These are phyloP conservation scores for Xanthoparmelia taractica DNA, from an alignment of 495 filamentous ascomycete genomes.

Conservation along the genomic window DNA sequence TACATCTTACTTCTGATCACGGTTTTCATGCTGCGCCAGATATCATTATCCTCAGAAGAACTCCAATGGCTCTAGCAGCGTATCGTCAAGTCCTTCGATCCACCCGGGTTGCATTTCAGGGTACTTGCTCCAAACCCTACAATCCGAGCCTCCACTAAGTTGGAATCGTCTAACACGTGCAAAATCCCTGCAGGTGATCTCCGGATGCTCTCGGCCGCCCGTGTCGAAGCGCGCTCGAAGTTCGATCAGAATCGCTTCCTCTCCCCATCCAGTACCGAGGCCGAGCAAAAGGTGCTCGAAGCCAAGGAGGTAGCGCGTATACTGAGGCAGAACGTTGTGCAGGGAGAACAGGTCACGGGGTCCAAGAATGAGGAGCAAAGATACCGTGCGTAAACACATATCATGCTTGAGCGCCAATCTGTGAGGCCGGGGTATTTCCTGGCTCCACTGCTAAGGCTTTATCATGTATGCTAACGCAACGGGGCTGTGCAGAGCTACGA, in stretches of 20 bases:
- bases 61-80: constrained; percentile 64
- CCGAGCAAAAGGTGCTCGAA: constrained; percentile 52
- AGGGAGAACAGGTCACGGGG: constrained; percentile 51
- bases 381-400: constrained; percentile 51
- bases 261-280: constrained; percentile 43
- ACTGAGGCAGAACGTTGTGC: constrained; percentile 77
- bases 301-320: constrained; percentile 79
- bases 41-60: neutral
- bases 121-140: constrained; percentile 39
- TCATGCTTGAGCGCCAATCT: neutral
- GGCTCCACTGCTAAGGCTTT: neutral
- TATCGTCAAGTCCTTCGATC: constrained; percentile 82
- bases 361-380: constrained; percentile 45
- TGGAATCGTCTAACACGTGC: neutral
- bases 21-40: neutral
- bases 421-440: neutral
- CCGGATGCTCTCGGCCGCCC: constrained; percentile 59
- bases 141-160: neutral
- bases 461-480: neutral
- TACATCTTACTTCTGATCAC: neutral
- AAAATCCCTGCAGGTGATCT: constrained; percentile 50
- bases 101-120: constrained; percentile 72
- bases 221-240: constrained; percentile 54
- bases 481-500: constrained; percentile 51
- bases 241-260: constrained; percentile 62